phyloP scores from a whole-genome alignment of 768 basidiomycete species.

The Suillus luteus region DNA sequence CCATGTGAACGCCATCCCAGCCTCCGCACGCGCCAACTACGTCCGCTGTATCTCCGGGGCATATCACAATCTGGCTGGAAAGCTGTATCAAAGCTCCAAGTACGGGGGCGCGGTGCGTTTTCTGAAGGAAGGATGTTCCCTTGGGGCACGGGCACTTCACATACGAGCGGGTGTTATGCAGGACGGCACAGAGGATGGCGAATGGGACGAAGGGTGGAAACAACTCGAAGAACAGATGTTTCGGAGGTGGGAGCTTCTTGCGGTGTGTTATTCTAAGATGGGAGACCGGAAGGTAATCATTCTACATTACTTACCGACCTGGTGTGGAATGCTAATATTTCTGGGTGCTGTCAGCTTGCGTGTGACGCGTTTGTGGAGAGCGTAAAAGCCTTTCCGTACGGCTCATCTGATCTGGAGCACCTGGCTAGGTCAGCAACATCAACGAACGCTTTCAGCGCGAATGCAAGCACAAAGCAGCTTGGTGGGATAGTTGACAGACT shows the following conservation, averaged over 20 bases:
- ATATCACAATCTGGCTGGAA: slow-evolving; percentile 67
- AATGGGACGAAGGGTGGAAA: slow-evolving; percentile 48
- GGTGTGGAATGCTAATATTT: slow-evolving; percentile 2
- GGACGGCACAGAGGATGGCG: slow-evolving; percentile 24
- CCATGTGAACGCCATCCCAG: slow-evolving; percentile 20
- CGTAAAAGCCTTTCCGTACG: slow-evolving; percentile 57
- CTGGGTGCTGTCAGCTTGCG: slow-evolving; percentile 47
- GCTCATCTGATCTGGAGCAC: slow-evolving; percentile 6
- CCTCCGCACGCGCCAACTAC: slow-evolving; percentile 49
- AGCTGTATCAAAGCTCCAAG: slow-evolving; percentile 65
- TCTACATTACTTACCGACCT: slow-evolving; percentile 13
- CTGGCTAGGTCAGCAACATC: slow-evolving; percentile 9
- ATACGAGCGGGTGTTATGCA: slow-evolving; percentile 21
- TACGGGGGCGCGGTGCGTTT: slow-evolving; percentile 70
- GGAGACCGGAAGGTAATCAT: slow-evolving; percentile 69
- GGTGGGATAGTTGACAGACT: slow-evolving; percentile 61
- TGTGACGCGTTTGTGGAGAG: slow-evolving; percentile 56
- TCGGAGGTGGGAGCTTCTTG: slow-evolving; percentile 81
- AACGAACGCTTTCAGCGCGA: slow-evolving; percentile 38
- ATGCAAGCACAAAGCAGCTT: slow-evolving; percentile 55
- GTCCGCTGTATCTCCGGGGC: slow-evolving; percentile 71
- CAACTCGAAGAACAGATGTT: slow-evolving; percentile 66
- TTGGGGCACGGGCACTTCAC: slow-evolving; percentile 52
- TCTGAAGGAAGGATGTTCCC: slow-evolving; percentile 56
- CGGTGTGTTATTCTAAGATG: slow-evolving; percentile 73